A percentile compares a stretch with the other conserved stretches of the same genome.
phyloP scores from a whole-genome alignment of 495 filamentous ascomycete species.

The Aspergillus wentii region DNA sequence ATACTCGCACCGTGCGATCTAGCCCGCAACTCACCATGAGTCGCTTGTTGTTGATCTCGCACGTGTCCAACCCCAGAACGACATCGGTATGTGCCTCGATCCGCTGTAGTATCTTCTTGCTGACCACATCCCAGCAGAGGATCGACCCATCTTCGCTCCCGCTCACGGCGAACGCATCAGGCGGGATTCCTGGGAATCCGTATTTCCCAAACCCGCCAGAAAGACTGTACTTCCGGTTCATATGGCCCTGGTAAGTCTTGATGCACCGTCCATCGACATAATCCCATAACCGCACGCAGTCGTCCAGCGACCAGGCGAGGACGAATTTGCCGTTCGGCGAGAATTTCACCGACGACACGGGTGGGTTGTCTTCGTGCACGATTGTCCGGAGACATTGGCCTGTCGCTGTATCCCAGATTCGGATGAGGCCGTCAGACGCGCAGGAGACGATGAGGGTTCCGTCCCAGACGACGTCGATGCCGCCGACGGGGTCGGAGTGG shows the following conservation, averaged over 20 bases:
- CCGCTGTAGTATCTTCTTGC: conserved; percentile 73
- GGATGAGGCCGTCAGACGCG: conserved; percentile 81
- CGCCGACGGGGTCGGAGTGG: conserved; percentile 89
- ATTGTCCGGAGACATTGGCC: conserved; percentile 93
- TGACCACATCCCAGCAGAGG: conserved; percentile 83
- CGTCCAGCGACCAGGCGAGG: conserved; percentile 87
- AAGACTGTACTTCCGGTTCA: conserved; percentile 78
- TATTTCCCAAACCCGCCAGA: conserved; percentile 75
- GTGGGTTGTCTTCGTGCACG: conserved; percentile 92
- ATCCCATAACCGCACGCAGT: conserved; percentile 86
- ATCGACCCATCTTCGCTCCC: conserved; percentile 86
- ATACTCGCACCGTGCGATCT: conserved; percentile 61
- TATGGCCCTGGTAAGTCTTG: conserved; percentile 96
- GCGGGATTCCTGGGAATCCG: conserved; percentile 32
- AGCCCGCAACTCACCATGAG: conserved; percentile 58
- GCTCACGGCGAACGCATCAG: conserved; percentile 63
- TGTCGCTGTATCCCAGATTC: conserved; percentile 93
- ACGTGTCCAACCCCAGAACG: conserved; percentile 80
- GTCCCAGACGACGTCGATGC: conserved; percentile 88
- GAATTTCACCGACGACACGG: conserved; percentile 87
- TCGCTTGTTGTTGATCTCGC: conserved; percentile 27
- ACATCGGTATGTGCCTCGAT: conserved; percentile 68
- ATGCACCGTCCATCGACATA: conserved; percentile 83
- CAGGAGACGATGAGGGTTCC: conserved; percentile 89
- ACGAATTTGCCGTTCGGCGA: conserved; percentile 91